Conservation (phyloP, 495 filamentous ascomycete genomes). For the Cudoniella acicularis region DNA sequence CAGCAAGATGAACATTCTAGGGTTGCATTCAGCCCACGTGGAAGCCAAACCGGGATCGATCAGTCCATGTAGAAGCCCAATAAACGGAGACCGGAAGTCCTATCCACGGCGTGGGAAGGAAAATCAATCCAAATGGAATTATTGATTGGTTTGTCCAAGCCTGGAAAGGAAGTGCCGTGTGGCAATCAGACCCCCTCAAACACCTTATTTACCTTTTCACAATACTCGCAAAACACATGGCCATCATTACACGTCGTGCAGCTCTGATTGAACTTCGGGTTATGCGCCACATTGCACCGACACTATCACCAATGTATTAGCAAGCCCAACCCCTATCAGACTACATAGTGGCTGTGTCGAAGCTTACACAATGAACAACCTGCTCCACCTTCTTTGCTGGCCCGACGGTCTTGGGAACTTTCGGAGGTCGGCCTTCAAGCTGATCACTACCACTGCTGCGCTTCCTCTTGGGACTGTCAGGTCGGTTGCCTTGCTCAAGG, state of each 20-base stretch:
- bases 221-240: background rate
- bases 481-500: background rate
- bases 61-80: no score
- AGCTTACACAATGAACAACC: background rate
- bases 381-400: background rate
- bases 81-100: no score
- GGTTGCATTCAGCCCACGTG: no score
- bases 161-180: background rate
- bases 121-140: background rate
- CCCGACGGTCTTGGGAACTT: background rate
- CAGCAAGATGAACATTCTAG: no score
- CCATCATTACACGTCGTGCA: background rate
- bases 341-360: background rate
- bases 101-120: no score
- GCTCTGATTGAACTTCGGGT: background rate
- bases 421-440: background rate
- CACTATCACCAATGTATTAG: background rate
- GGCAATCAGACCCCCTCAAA: background rate
- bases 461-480: background rate
- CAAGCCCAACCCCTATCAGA: background rate
- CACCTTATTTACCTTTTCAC: background rate
- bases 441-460: background rate
- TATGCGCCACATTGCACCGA: background rate
- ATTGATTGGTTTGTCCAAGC: background rate
- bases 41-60: no score